Evolutionary conservation across 371 early-diverging fungal species (phyloP), one percentile per base, ranked within the genome.

Genomic region (Parasitella parasitica): DNA sequence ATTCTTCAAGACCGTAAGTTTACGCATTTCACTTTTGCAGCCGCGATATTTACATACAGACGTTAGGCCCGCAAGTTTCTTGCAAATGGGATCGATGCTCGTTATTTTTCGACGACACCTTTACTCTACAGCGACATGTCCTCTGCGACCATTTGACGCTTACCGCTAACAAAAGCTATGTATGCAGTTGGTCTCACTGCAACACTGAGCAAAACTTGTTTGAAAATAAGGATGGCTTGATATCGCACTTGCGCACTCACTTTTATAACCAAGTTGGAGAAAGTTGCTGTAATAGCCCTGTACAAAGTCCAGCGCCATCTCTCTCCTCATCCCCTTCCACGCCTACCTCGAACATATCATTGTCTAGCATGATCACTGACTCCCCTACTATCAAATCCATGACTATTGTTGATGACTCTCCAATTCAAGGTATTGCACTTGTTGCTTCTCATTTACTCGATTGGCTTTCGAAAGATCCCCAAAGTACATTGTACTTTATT

Each of bases 391-490:
- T 34, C 27, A 38, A 38, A 16, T 46, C 52, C 16, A 39, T 36
- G 16, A 30, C 6, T 9, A 51, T 24, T 39, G 64, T 53, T 32
- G 59, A 50, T 27, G 16, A 36, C 9, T 59, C 59, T 11, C 56
- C 59, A 22, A 60, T 86, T 46, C 76, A 71, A 24, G 91, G 93
- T 28, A 84, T 88, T 55, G 88, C 90, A 0, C 68, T 92, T 54
- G 87, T 87, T 1, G 85, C 89, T 4, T 73, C 87, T 18, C 74
- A 88, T 63, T 72, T 91, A 15, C 69, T 92, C 37, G 66, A 87
- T 34, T 89, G 89, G 59, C 69, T 92, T 5, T 86, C 90, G 22
- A 75, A 86, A 46, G 73, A 82, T 43, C 78, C 80, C 15, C 71
- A 71, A 35, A 81, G 82, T 59, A 75, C 80, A 11, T 70, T 73